Percentiles rank a stretch among this genome's conserved stretches.
Conservation (phyloP, 225 moss, liverwort and hornwort species). For the Marchantia paleacea region DNA sequence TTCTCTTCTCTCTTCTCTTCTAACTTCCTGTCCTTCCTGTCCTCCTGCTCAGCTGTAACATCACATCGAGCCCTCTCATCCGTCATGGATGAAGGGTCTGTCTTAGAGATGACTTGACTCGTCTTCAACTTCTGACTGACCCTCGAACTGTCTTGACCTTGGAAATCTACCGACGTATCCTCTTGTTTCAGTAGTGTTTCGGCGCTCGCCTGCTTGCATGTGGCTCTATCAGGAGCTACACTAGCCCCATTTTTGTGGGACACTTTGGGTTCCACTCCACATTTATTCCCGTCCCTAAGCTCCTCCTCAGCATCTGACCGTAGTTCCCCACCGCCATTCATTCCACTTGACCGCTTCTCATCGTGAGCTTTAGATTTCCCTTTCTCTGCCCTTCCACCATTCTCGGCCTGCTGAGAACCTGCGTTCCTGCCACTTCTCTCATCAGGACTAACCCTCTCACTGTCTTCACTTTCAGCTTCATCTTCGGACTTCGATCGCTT, state of each 20-base stretch:
- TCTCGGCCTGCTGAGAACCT: slow-evolving; percentile 24
- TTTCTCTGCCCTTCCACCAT: slow-evolving; percentile 47
- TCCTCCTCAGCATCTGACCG: slow-evolving; percentile 11
- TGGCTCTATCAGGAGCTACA: background rate
- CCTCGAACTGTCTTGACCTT: slow-evolving; percentile 13
- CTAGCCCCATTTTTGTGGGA: slow-evolving; percentile 8
- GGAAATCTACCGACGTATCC: background rate
- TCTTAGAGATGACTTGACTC: background rate
- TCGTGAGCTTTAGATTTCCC: slow-evolving; percentile 45
- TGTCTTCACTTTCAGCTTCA: slow-evolving; percentile 19
- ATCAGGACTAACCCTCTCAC: slow-evolving; percentile 7
- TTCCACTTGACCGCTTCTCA: slow-evolving; percentile 31
- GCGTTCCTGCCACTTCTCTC: slow-evolving; percentile 15
- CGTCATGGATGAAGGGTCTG: background rate
- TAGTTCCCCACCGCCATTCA: slow-evolving; percentile 29
- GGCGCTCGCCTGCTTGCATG: background rate
- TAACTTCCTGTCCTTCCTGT: slow-evolving; percentile 1
- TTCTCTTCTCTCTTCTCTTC: slow-evolving; percentile 26
- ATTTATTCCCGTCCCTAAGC: background rate
- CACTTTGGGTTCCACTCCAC: slow-evolving; percentile 1
- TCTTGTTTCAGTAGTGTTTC: background rate
- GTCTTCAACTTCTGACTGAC: slow-evolving; percentile 13
- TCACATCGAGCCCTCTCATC: background rate
- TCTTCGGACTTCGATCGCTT: slow-evolving; percentile 34
- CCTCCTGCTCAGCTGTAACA: background rate